Conservation (phyloP, 2,329 filamentous ascomycete genomes). For the Colletotrichum horii region DNA sequence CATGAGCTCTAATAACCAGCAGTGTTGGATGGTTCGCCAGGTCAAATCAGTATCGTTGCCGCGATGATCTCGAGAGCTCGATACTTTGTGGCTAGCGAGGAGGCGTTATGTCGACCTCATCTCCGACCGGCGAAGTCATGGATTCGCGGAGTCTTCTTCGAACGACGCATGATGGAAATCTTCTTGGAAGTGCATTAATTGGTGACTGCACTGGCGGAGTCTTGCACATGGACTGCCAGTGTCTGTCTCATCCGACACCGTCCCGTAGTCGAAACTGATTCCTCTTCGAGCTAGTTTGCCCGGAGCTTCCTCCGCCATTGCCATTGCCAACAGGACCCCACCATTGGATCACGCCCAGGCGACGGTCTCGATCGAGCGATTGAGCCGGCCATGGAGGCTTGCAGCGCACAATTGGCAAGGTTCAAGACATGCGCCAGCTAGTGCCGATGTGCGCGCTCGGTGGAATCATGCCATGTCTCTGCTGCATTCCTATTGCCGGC, state of each 20-base stretch:
- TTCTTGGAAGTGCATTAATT: neutral
- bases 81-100: neutral
- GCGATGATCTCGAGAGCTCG: neutral
- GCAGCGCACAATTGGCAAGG: neutral
- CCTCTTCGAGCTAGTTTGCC: neutral
- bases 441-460: neutral
- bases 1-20: rapidly evolving
- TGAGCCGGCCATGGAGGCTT: neutral
- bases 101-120: neutral
- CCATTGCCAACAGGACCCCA: neutral
- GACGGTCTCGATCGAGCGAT: neutral
- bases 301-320: neutral
- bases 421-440: neutral
- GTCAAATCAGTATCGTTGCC: neutral
- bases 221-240: neutral
- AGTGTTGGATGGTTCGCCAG: neutral
- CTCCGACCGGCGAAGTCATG: neutral
- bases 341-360: neutral
- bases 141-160: neutral
- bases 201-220: neutral
- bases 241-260: neutral
- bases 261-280: neutral
- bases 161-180: neutral
- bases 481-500: neutral
- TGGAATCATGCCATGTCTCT: neutral